These are phyloP conservation scores for Skeletonema menzelii DNA, from an alignment of 108 stramenopile species.

Conservation along the genomic window DNA sequence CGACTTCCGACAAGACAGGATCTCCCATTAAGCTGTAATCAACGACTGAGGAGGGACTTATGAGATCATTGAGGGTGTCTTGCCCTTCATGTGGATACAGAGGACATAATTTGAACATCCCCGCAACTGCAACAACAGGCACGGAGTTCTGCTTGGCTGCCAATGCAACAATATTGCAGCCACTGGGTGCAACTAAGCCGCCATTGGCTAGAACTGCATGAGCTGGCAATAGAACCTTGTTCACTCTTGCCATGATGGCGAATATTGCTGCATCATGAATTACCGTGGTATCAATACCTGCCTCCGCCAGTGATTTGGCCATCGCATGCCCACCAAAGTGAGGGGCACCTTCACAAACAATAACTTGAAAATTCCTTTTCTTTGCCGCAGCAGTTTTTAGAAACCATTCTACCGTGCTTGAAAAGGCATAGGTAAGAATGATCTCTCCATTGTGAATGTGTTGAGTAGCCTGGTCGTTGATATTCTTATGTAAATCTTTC, in stretches of 20 bases:
- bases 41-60: constrained; percentile 70
- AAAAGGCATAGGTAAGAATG: constrained; percentile 88
- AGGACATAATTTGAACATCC: constrained; percentile 97
- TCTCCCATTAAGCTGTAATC: constrained; percentile 64
- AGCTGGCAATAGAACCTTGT: constrained; percentile 92
- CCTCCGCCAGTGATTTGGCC: constrained; percentile 84
- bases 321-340: constrained; percentile 84
- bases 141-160: constrained; percentile 94
- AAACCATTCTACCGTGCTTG: constrained; percentile 84
- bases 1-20: constrained; percentile 62
- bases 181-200: constrained; percentile 89
- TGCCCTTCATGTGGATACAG: constrained; percentile 96
- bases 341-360: constrained; percentile 92
- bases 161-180: constrained; percentile 88
- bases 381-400: constrained; percentile 88
- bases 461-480: constrained; percentile 85
- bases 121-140: constrained; percentile 92
- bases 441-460: constrained; percentile 97
- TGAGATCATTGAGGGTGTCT: constrained; percentile 90
- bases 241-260: constrained; percentile 91
- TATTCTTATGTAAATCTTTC: constrained; percentile 86
- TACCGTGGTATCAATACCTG: constrained; percentile 78
- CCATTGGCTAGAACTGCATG: constrained; percentile 98
- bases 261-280: constrained; percentile 77
- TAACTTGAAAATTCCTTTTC: constrained; percentile 90